Conservation (phyloP, 1,284 basidiomycete genomes). For the Entoloma clypeatum region DNA sequence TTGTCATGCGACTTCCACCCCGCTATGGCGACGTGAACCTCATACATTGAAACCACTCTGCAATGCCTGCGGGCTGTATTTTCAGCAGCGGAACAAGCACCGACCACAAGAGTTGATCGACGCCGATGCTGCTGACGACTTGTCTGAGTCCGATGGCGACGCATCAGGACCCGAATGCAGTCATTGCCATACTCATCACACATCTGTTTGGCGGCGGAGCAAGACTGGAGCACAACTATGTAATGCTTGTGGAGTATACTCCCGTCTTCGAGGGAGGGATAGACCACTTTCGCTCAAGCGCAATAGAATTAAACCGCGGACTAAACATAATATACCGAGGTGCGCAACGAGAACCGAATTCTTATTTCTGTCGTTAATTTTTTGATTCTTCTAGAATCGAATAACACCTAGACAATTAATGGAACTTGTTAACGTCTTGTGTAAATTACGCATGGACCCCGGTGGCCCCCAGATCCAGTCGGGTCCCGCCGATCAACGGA, state of each 20-base stretch:
- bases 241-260: conserved; percentile 49
- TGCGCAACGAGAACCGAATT: conserved; percentile 3
- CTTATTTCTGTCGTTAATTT: not conserved
- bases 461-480: too few relatives aligned
- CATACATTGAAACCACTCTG: conserved; percentile 41
- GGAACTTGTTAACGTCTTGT: too few relatives aligned
- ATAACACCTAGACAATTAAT: too few relatives aligned
- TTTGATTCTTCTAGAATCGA: too few relatives aligned
- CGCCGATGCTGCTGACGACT: conserved; percentile 41
- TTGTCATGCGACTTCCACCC: conserved; percentile 43
- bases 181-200: conserved; percentile 45
- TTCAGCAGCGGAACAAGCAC: conserved; percentile 44
- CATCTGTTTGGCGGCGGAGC: conserved; percentile 46
- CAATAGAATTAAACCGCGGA: conserved; percentile 45
- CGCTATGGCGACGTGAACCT: conserved; percentile 47
- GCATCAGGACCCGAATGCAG: conserved; percentile 42
- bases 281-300: conserved; percentile 42
- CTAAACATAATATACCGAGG: conserved; percentile 32
- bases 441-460: too few relatives aligned
- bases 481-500: too few relatives aligned
- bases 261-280: conserved; percentile 40
- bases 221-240: conserved; percentile 46
- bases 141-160: conserved; percentile 35
- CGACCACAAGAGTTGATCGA: conserved; percentile 48
- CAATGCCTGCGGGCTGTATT: conserved; percentile 47